Base-by-base conservation (phyloP, 116 monocot genomes). In the Trichopus zeylanicus region DNA sequence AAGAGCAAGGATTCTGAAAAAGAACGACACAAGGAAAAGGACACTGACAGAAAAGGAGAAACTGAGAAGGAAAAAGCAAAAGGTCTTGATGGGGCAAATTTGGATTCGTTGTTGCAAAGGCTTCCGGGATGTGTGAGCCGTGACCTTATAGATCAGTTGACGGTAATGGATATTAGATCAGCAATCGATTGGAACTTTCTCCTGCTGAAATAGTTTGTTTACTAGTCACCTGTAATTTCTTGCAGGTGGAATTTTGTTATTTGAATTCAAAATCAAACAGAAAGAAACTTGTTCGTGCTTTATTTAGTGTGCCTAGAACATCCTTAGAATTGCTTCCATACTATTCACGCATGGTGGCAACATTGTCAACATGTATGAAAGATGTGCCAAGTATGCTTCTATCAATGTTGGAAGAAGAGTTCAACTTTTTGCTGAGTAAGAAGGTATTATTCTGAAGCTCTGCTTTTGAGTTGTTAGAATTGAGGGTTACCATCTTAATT, bases 171-270 rank as follows among this genome's bases (percentile, higher is more conserved):
- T 33, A 60, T 32, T 34, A 53, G 56, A n/a, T n/a, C 10, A 15
- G 34, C 18, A 24, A 24, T 29, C 54, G n/a, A 29, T 39, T 48
- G n/a, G n/a, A n/a, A n/a, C n/a, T n/a, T n/a, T n/a, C n/a, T n/a
- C n/a, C n/a, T n/a, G n/a, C n/a, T n/a, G n/a, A n/a, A n/a, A n/a
- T n/a, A n/a, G n/a, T n/a, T n/a, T n/a, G n/a, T n/a, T n/a, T n/a
- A n/a, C n/a, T n/a, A n/a, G n/a, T n/a, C n/a, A n/a, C n/a, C n/a
- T n/a, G n/a, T n/a, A n/a, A n/a, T 54, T n/a, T 23, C 26, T 53
- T 57, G 23, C 81, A 97, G 97, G 97, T 97, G 24, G 91, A 91
- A 31, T 97, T 97, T 74, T 97, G 97, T 68, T 97, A 91, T 57
- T 62, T 97, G 62, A 97, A 97, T 73, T 84, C 97, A 59, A 97